These are phyloP conservation scores for Thelonectria olida DNA, from an alignment of 2,329 filamentous ascomycete species.

Conservation along the genomic window DNA sequence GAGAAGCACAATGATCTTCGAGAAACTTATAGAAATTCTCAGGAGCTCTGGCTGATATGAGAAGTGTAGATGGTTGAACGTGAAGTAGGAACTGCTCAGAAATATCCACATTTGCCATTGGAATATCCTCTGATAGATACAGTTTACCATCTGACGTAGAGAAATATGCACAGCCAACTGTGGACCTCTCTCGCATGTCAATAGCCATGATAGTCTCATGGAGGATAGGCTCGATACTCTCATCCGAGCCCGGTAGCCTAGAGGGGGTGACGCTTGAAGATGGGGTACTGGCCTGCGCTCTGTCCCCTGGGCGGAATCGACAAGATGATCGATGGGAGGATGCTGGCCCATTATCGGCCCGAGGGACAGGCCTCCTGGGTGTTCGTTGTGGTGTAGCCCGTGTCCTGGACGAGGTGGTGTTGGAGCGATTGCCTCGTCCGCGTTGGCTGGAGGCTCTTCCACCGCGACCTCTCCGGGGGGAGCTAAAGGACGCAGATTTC, in stretches of 20 bases:
- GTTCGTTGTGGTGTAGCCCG: background rate
- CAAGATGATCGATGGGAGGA: background rate
- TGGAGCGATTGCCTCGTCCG: slow-evolving; percentile 14
- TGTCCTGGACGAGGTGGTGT: slow-evolving; percentile 13
- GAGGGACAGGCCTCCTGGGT: background rate
- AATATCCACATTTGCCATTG: slow-evolving; percentile 72
- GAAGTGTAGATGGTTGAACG: slow-evolving; percentile 63
- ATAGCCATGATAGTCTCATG: slow-evolving; percentile 81
- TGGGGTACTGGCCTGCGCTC: background rate
- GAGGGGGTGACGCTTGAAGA: background rate
- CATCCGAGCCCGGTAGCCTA: background rate
- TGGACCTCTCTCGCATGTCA: slow-evolving; percentile 74
- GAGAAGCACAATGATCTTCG: slow-evolving; percentile 32
- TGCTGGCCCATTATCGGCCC: background rate
- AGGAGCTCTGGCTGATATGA: slow-evolving; percentile 60
- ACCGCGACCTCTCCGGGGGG: slow-evolving; percentile 16
- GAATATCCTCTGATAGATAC: slow-evolving; percentile 80
- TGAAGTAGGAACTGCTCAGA: slow-evolving; percentile 69
- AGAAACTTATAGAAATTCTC: slow-evolving; percentile 47
- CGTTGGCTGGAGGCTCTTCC: slow-evolving; percentile 8
- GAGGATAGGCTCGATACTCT: slow-evolving; percentile 20
- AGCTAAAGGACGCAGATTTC: slow-evolving; percentile 15
- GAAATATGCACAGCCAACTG: slow-evolving; percentile 87
- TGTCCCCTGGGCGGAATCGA: background rate
- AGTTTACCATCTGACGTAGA: slow-evolving; percentile 74